Evolutionary conservation across 495 filamentous ascomycete genomes (phyloP), one percentile per base, ranked within the genome.

Genomic region (Aspergillus homomorphus): DNA sequence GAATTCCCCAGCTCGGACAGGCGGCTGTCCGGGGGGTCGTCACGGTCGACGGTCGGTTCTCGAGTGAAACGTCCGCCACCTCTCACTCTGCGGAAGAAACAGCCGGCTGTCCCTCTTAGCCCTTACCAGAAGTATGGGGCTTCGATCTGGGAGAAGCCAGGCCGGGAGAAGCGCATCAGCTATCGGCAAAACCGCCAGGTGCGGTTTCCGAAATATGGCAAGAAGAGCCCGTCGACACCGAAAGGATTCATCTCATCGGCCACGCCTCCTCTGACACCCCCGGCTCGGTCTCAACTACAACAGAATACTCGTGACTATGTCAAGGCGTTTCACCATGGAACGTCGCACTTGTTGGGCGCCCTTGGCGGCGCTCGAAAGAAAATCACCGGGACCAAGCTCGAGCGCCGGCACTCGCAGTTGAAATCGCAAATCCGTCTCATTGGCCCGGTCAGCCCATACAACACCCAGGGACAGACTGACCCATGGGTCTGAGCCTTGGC

Each of bases 381-480:
- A 60, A 70, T 75, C 42, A 60, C 54, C 33, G 64, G 71, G 50
- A 57, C 67, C 23, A 69, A 71, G 41, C 63, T 68, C 15, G 72
- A 76, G 44, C 69, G 69, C 18, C 63, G 71, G 16, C 69, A 75
- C 28, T 72, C 70, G 44, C 58, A 68, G 43, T 28, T 80, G 57
- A 81, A 79, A 66, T 67, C 69, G 15, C 72, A 73, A 53, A 81
- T 82, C 45, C 73, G 71, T 44, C 46, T 80, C 4, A 61, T 81
- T 52, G 73, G 75, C 15, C 67, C 74, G 15, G 68, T 74, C 3
- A 75, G 76, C 33, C 68, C 72, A 1, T 69, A 75, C 61, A 66
- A 55, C 12, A 58, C 64, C 20, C 69, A 69, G 63, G 58, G 45
- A 20, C 60, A 59, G 42, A 41, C 57, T 19, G 71, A 75, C 64